phyloP scores from a whole-genome alignment of 2,329 filamentous ascomycete species.

The Hypoxylon rubiginosum region DNA sequence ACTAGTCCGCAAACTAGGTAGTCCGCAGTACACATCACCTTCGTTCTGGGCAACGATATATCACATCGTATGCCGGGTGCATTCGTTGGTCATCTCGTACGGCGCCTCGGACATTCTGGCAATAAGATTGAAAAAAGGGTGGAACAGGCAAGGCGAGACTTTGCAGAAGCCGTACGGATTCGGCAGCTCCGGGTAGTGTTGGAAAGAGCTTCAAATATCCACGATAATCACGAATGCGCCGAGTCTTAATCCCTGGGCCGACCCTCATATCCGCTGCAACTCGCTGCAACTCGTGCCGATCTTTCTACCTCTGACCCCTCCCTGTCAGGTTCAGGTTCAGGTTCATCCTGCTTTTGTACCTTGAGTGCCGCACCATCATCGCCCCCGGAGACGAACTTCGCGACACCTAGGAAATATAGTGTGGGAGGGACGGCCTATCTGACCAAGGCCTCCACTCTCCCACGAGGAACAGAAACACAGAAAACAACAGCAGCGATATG shows the following conservation, averaged over 20 bases:
- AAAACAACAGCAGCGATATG: conserved; percentile 24
- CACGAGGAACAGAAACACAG: conserved; percentile 5
- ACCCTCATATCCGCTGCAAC: conserved; percentile 15
- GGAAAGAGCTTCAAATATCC: conserved; percentile 8
- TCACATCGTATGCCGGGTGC: conserved; percentile 3
- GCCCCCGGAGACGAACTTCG: background rate
- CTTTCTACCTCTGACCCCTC: conserved; percentile 9
- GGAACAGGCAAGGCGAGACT: conserved; percentile 6
- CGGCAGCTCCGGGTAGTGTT: conserved; percentile 6
- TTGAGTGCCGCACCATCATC: too few relatives aligned
- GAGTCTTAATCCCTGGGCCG: conserved; percentile 10
- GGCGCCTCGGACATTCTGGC: background rate
- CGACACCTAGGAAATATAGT: conserved; percentile 7
- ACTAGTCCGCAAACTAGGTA: conserved; percentile 12
- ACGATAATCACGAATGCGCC: conserved; percentile 8
- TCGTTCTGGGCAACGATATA: conserved; percentile 12
- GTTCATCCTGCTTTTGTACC: background rate
- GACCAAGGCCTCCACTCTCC: conserved; percentile 40
- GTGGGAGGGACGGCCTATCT: conserved; percentile 39
- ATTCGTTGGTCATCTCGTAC: conserved; percentile 18
- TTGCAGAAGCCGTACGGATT: conserved; percentile 7
- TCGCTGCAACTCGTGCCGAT: conserved; percentile 5
- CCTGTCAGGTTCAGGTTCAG: background rate
- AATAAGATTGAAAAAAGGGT: conserved; percentile 3
- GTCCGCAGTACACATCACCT: conserved; percentile 16